These are phyloP conservation scores for Nematocida minor DNA, from an alignment of 371 early-diverging fungal species.

Conservation along the genomic window DNA sequence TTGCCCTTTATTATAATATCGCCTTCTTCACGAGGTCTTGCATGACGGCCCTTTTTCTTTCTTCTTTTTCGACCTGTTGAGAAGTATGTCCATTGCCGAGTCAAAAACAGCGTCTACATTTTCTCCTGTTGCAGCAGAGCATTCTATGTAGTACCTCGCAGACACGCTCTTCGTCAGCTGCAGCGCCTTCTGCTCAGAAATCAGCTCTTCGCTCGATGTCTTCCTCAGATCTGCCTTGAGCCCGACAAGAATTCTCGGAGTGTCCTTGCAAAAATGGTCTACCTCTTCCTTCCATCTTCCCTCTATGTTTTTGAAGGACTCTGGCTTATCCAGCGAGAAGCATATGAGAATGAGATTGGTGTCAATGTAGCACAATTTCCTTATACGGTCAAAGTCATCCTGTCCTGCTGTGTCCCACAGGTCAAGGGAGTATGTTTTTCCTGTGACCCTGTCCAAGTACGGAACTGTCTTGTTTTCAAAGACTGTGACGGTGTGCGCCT, in stretches of 20 bases:
- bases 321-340: slow-evolving; percentile 72
- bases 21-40: background rate
- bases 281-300: slow-evolving; percentile 81
- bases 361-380: slow-evolving; percentile 76
- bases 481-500: slow-evolving; percentile 72
- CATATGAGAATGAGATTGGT: slow-evolving; percentile 79
- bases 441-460: slow-evolving; percentile 18
- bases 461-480: slow-evolving; percentile 55
- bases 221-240: slow-evolving; percentile 89
- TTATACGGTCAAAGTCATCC: slow-evolving; percentile 75
- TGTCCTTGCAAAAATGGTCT: slow-evolving; percentile 71
- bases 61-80: slow-evolving; percentile 31
- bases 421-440: slow-evolving; percentile 64
- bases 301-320: slow-evolving; percentile 74
- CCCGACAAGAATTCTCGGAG: slow-evolving; percentile 88
- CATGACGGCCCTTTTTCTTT: slow-evolving; percentile 33
- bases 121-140: slow-evolving; percentile 84
- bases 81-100: slow-evolving; percentile 71
- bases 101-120: slow-evolving; percentile 95
- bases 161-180: slow-evolving; percentile 74
- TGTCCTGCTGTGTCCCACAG: slow-evolving; percentile 83
- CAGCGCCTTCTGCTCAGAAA: slow-evolving; percentile 49
- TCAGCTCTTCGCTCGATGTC: slow-evolving; percentile 39
- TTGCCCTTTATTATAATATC: background rate
- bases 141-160: slow-evolving; percentile 90